Base-by-base conservation (phyloP, 176 grass and related monocot genomes). In the Eremochloa ophiuroides region DNA sequence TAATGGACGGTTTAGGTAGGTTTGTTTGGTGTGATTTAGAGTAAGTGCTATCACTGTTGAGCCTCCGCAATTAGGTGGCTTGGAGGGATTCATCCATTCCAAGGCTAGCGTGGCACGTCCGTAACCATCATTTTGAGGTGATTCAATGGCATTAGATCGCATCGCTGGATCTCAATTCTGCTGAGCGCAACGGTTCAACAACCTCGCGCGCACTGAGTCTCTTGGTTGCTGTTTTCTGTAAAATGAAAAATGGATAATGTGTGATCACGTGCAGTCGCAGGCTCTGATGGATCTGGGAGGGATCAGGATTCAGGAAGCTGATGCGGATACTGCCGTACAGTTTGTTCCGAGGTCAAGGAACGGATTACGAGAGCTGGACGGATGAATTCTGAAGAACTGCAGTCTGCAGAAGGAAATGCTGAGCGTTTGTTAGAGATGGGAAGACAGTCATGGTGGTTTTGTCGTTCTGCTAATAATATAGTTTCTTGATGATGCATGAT, bases 31-130 rank as follows among this genome's bases (percentile, higher is more conserved):
- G 33, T 34, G 55, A 15, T 34, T 65, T 10, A 29, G 44, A 83
- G 62, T 87, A 78, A 83, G 40, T 87, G 73, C 42, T n/a, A n/a
- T 83, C 23, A 44, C 20, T 73, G 43, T 72, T 62, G n/a, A 65
- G 34, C 85, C 85, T 82, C 25, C 25, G 55, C 31, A 25, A 25
- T 78, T 83, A 17, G 85, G n/a, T n/a, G n/a, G n/a, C n/a, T n/a
- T n/a, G n/a, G n/a, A n/a, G n/a, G n/a, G n/a, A n/a, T n/a, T n/a
- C n/a, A n/a, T n/a, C n/a, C n/a, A n/a, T n/a, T n/a, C n/a, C n/a
- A n/a, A n/a, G n/a, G n/a, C 25, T 35, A 53, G 71, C 66, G 80
- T 76, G 48, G 62, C 63, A 47, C 5, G 20, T 65, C 42, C 25
- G 4, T 65, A 65, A 17, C 68, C 34, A 80, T 43, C 69, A 47